phyloP scores from a whole-genome alignment of 331 rosid species.

The Cucumis variabilis region DNA sequence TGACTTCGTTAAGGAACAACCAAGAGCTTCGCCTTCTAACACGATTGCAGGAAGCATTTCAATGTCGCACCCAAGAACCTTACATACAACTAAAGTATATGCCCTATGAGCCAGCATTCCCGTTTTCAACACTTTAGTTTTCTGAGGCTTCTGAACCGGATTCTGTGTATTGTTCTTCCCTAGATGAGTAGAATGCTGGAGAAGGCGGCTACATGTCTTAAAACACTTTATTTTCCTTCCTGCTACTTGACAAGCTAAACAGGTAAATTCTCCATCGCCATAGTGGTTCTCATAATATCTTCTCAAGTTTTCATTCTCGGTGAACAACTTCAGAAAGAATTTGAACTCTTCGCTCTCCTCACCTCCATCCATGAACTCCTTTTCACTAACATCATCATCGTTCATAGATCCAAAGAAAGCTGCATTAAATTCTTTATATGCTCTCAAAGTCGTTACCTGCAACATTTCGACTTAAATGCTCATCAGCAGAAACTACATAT shows the following conservation, averaged over 20 bases:
- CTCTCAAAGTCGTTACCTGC: slow-evolving; percentile 35
- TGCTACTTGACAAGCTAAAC: slow-evolving; percentile 59
- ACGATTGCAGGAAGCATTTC: slow-evolving; percentile 55
- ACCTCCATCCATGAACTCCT: background rate
- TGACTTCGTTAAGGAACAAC: slow-evolving; percentile 36
- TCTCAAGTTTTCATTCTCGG: slow-evolving; percentile 54
- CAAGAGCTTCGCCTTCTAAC: slow-evolving; percentile 48
- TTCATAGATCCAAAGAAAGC: slow-evolving; percentile 38
- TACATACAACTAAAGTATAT: slow-evolving; percentile 60
- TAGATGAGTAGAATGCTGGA: slow-evolving; percentile 55
- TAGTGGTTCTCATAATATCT: slow-evolving; percentile 50
- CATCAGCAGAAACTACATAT: slow-evolving; percentile 36
- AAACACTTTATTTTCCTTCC: slow-evolving; percentile 58
- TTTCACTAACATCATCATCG: slow-evolving; percentile 31
- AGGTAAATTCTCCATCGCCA: slow-evolving; percentile 62
- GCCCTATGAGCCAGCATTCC: slow-evolving; percentile 47
- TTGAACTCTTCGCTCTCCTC: slow-evolving; percentile 45
- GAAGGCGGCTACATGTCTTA: slow-evolving; percentile 58
- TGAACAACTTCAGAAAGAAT: slow-evolving; percentile 49
- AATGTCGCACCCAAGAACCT: slow-evolving; percentile 76
- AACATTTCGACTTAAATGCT: slow-evolving; percentile 28
- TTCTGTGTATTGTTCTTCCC: slow-evolving; percentile 33
- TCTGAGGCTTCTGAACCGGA: slow-evolving; percentile 21
- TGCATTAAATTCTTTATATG: slow-evolving; percentile 38
- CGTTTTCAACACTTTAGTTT: background rate